These are phyloP conservation scores for Castanea mollissima DNA, from an alignment of 306 rosid genomes.

Conservation along the genomic window DNA sequence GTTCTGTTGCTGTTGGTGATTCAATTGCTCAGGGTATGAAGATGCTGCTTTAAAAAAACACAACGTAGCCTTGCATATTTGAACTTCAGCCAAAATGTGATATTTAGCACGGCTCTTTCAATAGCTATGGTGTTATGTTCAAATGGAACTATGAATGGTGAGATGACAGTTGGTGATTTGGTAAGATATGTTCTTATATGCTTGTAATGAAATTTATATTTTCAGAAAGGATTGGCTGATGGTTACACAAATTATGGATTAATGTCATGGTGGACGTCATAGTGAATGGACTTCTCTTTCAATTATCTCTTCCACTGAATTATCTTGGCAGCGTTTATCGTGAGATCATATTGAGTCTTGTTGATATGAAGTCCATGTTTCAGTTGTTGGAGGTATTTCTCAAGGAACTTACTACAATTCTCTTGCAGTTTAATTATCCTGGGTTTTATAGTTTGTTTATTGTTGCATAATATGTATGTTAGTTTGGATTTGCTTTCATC, in stretches of 20 bases:
- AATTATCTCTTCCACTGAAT: not conserved
- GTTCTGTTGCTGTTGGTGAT: conserved; percentile 31
- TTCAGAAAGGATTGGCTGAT: too few relatives aligned
- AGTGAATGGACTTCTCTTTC: too few relatives aligned
- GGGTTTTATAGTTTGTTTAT: not conserved
- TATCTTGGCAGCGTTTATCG: conserved; percentile 98
- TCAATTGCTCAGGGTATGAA: conserved; percentile 60
- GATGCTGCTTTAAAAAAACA: conserved; percentile 91
- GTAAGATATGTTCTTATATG: too few relatives aligned
- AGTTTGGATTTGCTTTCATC: not conserved
- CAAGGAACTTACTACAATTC: conserved; percentile 17
- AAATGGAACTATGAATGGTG: too few relatives aligned
- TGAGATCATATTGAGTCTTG: conserved; percentile 87
- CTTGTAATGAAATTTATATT: too few relatives aligned
- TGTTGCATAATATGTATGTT: not conserved
- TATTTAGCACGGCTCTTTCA: conserved; percentile 93
- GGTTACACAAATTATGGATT: too few relatives aligned
- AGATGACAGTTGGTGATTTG: too few relatives aligned
- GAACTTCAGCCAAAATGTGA: conserved; percentile 88
- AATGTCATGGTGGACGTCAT: too few relatives aligned
- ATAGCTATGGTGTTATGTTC: conserved; percentile 44
- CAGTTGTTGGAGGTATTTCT: conserved; percentile 88
- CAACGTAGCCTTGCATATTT: conserved; percentile 86
- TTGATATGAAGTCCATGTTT: conserved; percentile 97
- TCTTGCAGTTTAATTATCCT: conserved; percentile 16